phyloP scores from a whole-genome alignment of 495 filamentous ascomycete genomes.

The Neurospora terricola region DNA sequence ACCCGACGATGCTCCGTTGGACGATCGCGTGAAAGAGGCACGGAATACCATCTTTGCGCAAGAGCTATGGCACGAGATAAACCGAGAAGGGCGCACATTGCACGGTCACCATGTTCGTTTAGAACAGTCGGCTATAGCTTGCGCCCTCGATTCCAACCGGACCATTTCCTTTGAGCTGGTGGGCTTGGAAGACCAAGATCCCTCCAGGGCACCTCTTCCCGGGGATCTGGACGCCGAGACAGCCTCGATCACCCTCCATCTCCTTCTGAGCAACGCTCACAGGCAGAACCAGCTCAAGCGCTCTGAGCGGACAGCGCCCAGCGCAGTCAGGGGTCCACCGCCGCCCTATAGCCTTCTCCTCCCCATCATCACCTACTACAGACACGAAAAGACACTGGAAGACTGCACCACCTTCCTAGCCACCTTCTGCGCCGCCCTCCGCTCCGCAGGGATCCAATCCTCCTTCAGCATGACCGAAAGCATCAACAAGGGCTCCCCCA shows the following conservation, averaged over 20 bases:
- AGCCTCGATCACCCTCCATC: constrained; percentile 47
- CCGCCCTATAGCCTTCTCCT: constrained; percentile 54
- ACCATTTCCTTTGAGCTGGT: constrained; percentile 47
- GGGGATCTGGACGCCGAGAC: constrained; percentile 44
- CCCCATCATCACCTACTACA: constrained; percentile 53
- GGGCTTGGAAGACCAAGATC: constrained; percentile 28
- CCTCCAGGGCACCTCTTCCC: constrained; percentile 5
- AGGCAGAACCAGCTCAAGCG: constrained; percentile 47
- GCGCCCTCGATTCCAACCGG: constrained; percentile 34
- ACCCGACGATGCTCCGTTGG: constrained; percentile 31
- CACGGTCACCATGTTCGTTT: constrained; percentile 55
- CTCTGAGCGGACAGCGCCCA: constrained; percentile 1
- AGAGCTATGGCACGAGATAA: constrained; percentile 88
- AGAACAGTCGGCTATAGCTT: constrained; percentile 46
- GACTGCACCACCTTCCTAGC: constrained; percentile 9
- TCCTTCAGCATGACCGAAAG: constrained; percentile 17
- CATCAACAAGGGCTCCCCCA: constrained; percentile 13
- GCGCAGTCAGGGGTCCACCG: constrained; percentile 28
- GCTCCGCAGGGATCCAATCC: constrained; percentile 14
- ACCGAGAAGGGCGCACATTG: constrained; percentile 65
- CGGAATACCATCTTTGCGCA: constrained; percentile 84
- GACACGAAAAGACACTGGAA: constrained; percentile 42
- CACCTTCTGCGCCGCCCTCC: constrained; percentile 10
- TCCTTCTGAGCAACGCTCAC: constrained; percentile 62
- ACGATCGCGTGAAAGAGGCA: constrained; percentile 65